phyloP scores from a whole-genome alignment of 108 stramenopile genomes.

The Schizochytrium sp. region DNA sequence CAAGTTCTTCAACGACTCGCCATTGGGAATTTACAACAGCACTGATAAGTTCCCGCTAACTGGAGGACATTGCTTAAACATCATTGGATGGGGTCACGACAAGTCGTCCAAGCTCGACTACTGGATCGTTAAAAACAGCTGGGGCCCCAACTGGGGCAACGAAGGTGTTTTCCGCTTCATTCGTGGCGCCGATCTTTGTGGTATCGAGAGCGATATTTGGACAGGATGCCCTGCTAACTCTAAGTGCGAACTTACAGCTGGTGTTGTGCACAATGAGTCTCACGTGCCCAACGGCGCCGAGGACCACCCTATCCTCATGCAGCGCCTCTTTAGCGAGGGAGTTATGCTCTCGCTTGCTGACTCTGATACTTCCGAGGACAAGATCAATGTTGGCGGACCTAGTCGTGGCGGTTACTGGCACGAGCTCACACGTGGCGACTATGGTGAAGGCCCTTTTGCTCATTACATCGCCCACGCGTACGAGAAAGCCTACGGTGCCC shows the following conservation, averaged over 20 bases:
- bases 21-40: conserved; percentile 47
- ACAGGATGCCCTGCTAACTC: conserved; percentile 42
- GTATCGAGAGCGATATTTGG: conserved; percentile 55
- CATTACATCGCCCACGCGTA: conserved; percentile 46
- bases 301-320: background rate
- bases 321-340: background rate
- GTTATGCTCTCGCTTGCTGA: background rate
- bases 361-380: background rate
- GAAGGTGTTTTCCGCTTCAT: conserved; percentile 64
- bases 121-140: conserved; percentile 73
- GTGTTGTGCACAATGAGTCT: conserved; percentile 32
- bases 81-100: conserved; percentile 65
- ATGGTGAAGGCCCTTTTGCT: background rate
- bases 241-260: conserved; percentile 17
- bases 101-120: conserved; percentile 58
- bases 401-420: conserved; percentile 52
- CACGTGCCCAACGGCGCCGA: conserved; percentile 23
- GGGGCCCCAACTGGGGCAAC: conserved; percentile 69
- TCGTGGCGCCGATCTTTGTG: conserved; percentile 61
- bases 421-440: conserved; percentile 8
- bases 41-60: background rate
- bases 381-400: background rate
- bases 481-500: conserved; percentile 36
- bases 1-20: conserved; percentile 61
- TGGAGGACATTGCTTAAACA: conserved; percentile 60